Evolutionary conservation across 1,284 basidiomycete genomes (phyloP).

Genomic region (Ustilago hordei): DNA sequence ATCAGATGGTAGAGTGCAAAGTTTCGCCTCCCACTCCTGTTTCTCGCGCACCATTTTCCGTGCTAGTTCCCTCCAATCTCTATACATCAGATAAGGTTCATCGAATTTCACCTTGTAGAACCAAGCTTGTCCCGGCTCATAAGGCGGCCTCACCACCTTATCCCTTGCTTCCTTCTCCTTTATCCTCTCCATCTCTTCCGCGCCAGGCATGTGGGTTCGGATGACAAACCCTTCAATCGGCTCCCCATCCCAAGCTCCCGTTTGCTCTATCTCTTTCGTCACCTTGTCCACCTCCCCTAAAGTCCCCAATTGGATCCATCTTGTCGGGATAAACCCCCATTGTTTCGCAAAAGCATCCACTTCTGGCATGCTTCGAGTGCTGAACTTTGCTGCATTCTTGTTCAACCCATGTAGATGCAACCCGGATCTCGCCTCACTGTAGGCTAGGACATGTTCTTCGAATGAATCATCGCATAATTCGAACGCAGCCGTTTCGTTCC

Average conservation of each 20-base stretch:
- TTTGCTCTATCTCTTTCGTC: conserved; percentile 78
- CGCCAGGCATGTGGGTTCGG: conserved; percentile 60
- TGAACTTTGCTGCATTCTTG: conserved; percentile 78
- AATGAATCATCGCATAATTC: conserved; percentile 95
- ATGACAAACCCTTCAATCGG: conserved; percentile 97
- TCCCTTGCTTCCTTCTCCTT: background rate
- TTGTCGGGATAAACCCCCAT: conserved; percentile 92
- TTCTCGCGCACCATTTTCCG: conserved; percentile 72
- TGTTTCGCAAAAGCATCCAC: conserved; percentile 81
- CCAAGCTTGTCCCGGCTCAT: conserved; percentile 80
- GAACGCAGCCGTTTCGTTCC: conserved; percentile 85
- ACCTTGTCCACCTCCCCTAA: conserved; percentile 80
- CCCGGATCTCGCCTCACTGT: conserved; percentile 84
- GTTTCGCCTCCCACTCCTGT: conserved; percentile 44
- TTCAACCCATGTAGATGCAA: conserved; percentile 90
- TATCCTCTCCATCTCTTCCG: conserved; percentile 68
- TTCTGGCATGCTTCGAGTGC: conserved; percentile 75
- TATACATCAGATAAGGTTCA: conserved; percentile 98
- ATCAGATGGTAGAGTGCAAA: background rate
- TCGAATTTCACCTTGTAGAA: conserved; percentile 99
- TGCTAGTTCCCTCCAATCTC: conserved; percentile 96
- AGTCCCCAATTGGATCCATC: conserved; percentile 75
- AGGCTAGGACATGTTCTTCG: conserved; percentile 94
- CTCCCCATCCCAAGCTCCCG: conserved; percentile 82
- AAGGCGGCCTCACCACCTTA: conserved; percentile 56